Evolutionary conservation across 208 protist species (phyloP), one percentile per base, ranked within the genome.

Genomic region (Trypanosoma cruzi): DNA sequence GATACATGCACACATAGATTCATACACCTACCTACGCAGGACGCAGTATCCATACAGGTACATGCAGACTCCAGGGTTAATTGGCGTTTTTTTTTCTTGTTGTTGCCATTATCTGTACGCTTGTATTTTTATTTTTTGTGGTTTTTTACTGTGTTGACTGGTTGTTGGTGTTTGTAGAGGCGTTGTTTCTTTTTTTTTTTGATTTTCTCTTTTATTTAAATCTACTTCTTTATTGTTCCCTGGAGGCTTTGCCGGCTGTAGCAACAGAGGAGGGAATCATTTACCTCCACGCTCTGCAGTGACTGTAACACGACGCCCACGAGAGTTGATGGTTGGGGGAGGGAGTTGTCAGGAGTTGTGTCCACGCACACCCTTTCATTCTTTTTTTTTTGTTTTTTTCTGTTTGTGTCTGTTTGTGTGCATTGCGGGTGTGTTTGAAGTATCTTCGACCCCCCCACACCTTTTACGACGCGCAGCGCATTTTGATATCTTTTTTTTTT

Each of bases 1-100:
- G 2, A 64, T n/a, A 49, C 28, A 37, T 37, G 40, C 11, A 67
- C 32, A 67, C 13, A 46, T 40, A 57, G 14, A 56, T 54, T 40
- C 36, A 5, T 56, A 34, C 26, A 28, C 52, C 4, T 64, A 46
- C 34, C 7, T 62, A 50, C 18, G 4, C 16, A n/a, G 37, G 5
- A 31, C 24, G 13, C n/a, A 50, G 32, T 53, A 36, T 37, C 2
- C 26, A 37, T 26, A 49, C 37, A 44, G 40, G 11, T 14, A 14
- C 40, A 20, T 44, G 1, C 11, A 44, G 40, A 7, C 18, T 44
- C 40, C 40, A 44, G 40, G 40, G 40, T 14, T 8, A 52, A 11
- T 52, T 0, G 11, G 1, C 2, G 37, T 52, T 7, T 52, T 52
- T 53, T 1, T 29, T 40, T 28, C 5, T 58, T 48, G 20, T 59